phyloP scores from a whole-genome alignment of 177 flowering plant species.

The Telopea speciosissima region DNA sequence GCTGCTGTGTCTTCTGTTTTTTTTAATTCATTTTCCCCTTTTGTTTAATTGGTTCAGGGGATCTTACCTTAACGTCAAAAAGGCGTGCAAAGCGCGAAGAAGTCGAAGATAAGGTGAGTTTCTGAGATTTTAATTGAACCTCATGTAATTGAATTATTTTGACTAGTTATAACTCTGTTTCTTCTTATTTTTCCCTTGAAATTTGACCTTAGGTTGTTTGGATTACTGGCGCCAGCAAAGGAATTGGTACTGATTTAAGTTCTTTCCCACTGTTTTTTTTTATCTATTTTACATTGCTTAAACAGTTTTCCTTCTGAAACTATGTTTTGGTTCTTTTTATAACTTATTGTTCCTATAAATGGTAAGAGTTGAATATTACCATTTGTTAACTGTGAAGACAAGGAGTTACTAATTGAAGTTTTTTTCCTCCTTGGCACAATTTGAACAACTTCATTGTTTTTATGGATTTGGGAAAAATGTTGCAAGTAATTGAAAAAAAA shows the following conservation, averaged over 20 bases:
- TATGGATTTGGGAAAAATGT: too few species aligned
- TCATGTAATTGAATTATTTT: background rate
- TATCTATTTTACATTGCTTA: background rate
- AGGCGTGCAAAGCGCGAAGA: constrained; percentile 55
- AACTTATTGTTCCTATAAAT: too few species aligned
- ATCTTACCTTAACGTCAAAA: constrained; percentile 60
- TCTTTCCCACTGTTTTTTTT: background rate
- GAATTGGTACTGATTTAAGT: constrained; percentile 44
- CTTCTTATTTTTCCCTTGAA: background rate
- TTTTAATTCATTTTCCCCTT: background rate
- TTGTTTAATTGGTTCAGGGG: constrained; percentile 36
- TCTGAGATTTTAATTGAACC: background rate
- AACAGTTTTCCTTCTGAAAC: background rate
- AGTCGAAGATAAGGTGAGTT: constrained; percentile 69
- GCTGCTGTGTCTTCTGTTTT: background rate
- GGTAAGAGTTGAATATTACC: too few species aligned
- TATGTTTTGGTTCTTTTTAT: too few species aligned
- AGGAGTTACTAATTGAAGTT: too few species aligned
- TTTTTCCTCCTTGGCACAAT: too few species aligned
- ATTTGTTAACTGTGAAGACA: too few species aligned
- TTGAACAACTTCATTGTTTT: too few species aligned
- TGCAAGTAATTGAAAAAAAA: too few species aligned
- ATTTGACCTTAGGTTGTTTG: constrained; percentile 59
- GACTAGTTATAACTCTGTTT: background rate
- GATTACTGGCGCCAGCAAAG: constrained; percentile 95